phyloP scores from a whole-genome alignment of 2,329 filamentous ascomycete genomes.

The Paraphaeosphaeria sporulosa region DNA sequence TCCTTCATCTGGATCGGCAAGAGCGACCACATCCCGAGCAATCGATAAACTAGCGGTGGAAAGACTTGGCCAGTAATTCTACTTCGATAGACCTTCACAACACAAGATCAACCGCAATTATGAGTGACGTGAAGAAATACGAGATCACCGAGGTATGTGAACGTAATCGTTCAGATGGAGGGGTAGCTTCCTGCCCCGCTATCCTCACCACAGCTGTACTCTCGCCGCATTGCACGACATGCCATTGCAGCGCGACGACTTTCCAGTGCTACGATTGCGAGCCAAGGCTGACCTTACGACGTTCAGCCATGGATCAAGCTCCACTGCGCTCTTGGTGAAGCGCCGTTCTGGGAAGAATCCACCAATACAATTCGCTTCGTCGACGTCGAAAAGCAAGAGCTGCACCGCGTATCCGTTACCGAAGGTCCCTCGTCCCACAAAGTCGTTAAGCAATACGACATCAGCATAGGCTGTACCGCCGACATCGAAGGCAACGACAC shows the following conservation, averaged over 20 bases:
- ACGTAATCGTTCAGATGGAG: constrained; percentile 24
- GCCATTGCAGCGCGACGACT: not conserved
- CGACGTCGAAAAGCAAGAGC: constrained; percentile 79
- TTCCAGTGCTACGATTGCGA: not conserved
- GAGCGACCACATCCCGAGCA: constrained; percentile 21
- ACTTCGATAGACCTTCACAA: constrained; percentile 12
- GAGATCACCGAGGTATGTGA: constrained; percentile 47
- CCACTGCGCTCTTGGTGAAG: constrained; percentile 75
- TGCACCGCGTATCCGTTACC: constrained; percentile 74
- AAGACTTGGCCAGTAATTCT: constrained; percentile 17
- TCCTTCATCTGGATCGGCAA: constrained; percentile 22
- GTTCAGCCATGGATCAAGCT: constrained; percentile 63
- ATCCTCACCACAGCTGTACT: constrained; percentile 20
- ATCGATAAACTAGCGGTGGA: constrained; percentile 22
- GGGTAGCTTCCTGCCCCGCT: constrained; percentile 38
- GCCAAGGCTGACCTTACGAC: not conserved
- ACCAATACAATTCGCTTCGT: constrained; percentile 76
- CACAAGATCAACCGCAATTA: constrained; percentile 24
- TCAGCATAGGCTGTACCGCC: constrained; percentile 69
- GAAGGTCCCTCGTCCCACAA: constrained; percentile 67
- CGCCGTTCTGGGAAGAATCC: constrained; percentile 73
- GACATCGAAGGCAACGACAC: constrained; percentile 75
- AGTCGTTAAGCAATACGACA: constrained; percentile 63
- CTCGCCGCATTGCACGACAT: not conserved
- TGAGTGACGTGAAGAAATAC: constrained; percentile 44